Base-by-base conservation (phyloP, 805 yeast species). In the Metschnikowia drakensbergensis region DNA sequence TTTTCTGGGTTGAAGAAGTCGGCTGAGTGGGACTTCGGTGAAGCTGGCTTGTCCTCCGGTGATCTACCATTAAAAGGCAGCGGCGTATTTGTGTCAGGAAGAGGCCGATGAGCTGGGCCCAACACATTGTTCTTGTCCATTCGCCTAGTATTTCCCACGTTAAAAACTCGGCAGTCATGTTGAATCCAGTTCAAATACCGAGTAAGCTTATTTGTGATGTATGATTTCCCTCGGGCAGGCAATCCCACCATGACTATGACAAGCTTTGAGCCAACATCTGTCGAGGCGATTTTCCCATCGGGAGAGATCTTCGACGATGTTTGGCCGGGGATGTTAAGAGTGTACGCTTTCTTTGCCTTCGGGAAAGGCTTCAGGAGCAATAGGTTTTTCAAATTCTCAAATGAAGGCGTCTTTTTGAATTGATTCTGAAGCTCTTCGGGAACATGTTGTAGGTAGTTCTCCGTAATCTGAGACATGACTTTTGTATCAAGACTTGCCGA, bases 231-330 rank as follows among this genome's bases (percentile, higher is more conserved):
- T 47, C 97, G 75, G 0, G 97, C 97, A 0, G 98, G 98, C 31
- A 86, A 68, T 0, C 99, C 99, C 11, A 92, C 97, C 98, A 92
- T 92, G 17, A 94, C 95, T 50, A 92, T 88, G 11, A 92, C 96
- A 46, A 92, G 75, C 31, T 74, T 71, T 9, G 80, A 77, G 1
- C 89, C 92, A 4, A 86, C 83, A 60, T 89, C 97, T 55, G 58
- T 75, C 25, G 77, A 72, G 1, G 82, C 81, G 31, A 81, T 80
- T 30, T 73, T 71, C 3, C 88, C 88, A 62, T 88, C 92, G 0
- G 96, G 94, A 0, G 90, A 81, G 3, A 80, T 79, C 52, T 86
- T 82, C 1, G 91, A 83, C 42, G 86, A 79, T 0, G 97, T 90
- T 52, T 89, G 85, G 1, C 97, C 97, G 0, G 97, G 97, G 5